phyloP scores from a whole-genome alignment of 495 filamentous ascomycete species.

The Achaetomiella virescens region DNA sequence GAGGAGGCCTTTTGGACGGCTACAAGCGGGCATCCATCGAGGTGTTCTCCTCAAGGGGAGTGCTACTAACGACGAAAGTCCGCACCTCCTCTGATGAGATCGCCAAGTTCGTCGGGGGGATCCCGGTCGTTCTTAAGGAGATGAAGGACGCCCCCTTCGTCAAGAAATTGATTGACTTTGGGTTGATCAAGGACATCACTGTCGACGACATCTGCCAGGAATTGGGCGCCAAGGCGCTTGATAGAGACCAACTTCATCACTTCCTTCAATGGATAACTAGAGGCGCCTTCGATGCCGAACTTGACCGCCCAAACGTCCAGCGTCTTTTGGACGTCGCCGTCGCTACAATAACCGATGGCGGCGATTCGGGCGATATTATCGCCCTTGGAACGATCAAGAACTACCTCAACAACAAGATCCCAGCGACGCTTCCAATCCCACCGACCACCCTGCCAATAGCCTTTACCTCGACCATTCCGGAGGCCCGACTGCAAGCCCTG shows the following conservation, averaged over 20 bases:
- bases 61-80: slow-evolving; percentile 69
- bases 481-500: slow-evolving; percentile 63
- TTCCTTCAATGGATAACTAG: slow-evolving; percentile 78
- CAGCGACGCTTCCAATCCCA: slow-evolving; percentile 78
- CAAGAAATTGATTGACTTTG: slow-evolving; percentile 67
- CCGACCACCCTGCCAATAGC: slow-evolving; percentile 73
- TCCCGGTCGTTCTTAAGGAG: slow-evolving; percentile 76
- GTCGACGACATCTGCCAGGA: slow-evolving; percentile 78
- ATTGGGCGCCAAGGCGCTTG: slow-evolving; percentile 68
- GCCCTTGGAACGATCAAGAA: slow-evolving; percentile 65
- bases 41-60: slow-evolving; percentile 77
- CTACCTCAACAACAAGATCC: slow-evolving; percentile 71
- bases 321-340: slow-evolving; percentile 74
- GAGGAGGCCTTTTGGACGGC: slow-evolving; percentile 94
- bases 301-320: slow-evolving; percentile 56
- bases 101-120: slow-evolving; percentile 77
- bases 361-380: slow-evolving; percentile 59
- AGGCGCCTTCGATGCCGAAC: slow-evolving; percentile 58
- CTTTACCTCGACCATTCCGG: slow-evolving; percentile 53
- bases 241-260: slow-evolving; percentile 63
- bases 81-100: slow-evolving; percentile 75
- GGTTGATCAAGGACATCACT: slow-evolving; percentile 75
- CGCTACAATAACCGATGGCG: slow-evolving; percentile 62
- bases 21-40: slow-evolving; percentile 76
- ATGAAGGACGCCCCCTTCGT: slow-evolving; percentile 67